These are phyloP conservation scores for Coemansia sp. DNA, from an alignment of 371 early-diverging fungal genomes.

Conservation along the genomic window DNA sequence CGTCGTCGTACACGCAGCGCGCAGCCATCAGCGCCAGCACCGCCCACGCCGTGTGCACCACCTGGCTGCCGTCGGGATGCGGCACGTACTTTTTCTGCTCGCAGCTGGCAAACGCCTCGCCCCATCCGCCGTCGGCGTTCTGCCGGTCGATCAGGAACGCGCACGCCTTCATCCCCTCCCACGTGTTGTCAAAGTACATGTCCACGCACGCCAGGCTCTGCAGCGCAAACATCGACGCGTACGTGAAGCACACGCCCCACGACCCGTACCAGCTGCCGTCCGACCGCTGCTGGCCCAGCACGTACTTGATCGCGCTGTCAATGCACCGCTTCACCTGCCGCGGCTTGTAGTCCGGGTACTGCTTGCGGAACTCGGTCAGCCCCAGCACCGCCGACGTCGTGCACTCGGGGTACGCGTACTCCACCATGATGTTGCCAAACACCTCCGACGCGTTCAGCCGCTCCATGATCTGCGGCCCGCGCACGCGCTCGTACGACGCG, in stretches of 20 bases:
- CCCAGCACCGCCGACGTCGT: slow-evolving; percentile 91
- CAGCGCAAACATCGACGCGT: slow-evolving; percentile 93
- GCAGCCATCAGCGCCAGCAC: slow-evolving; percentile 87
- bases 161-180: slow-evolving; percentile 69
- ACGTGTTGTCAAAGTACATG: slow-evolving; percentile 76
- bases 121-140: slow-evolving; percentile 95
- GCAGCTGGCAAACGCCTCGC: slow-evolving; percentile 81
- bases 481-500: slow-evolving; percentile 84
- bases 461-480: slow-evolving; percentile 81
- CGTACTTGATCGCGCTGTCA: slow-evolving; percentile 67
- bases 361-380: slow-evolving; percentile 71
- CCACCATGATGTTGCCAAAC: slow-evolving; percentile 92
- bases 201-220: slow-evolving; percentile 84
- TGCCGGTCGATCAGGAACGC: slow-evolving; percentile 87
- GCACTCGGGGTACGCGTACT: slow-evolving; percentile 96
- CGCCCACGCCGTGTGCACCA: slow-evolving; percentile 91
- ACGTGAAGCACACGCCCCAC: slow-evolving; percentile 98
- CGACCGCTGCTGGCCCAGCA: slow-evolving; percentile 66
- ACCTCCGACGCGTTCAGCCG: slow-evolving; percentile 93
- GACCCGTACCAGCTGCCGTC: slow-evolving; percentile 96
- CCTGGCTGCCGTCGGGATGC: slow-evolving; percentile 67
- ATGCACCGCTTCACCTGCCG: slow-evolving; percentile 75
- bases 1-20: slow-evolving; percentile 72
- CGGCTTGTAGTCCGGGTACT: slow-evolving; percentile 77
- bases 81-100: slow-evolving; percentile 45